These are phyloP conservation scores for Vitis riparia DNA, from an alignment of 164 flowering plant genomes.

Conservation along the genomic window DNA sequence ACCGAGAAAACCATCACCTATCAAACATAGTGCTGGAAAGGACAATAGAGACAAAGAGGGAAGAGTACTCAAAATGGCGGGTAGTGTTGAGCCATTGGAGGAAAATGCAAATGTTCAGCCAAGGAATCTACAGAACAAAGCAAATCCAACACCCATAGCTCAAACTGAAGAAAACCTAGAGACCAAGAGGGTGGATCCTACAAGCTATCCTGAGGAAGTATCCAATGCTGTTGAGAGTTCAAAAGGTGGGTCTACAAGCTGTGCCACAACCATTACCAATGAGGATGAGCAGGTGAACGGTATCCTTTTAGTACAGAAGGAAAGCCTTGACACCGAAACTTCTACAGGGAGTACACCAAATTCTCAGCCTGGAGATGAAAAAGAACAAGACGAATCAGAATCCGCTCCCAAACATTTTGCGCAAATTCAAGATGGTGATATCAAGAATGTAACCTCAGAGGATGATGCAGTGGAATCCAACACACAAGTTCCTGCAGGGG, in stretches of 20 bases:
- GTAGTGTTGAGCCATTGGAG: conserved; percentile 7
- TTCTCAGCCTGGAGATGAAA: conserved; percentile 18
- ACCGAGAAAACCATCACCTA: conserved; percentile 29
- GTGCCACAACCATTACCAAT: conserved; percentile 29
- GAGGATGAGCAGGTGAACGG: conserved; percentile 28
- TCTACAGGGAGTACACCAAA: conserved; percentile 14
- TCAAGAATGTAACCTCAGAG: conserved; percentile 11
- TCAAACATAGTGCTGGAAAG: conserved; percentile 30
- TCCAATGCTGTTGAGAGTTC: conserved; percentile 28
- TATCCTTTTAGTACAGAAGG: conserved; percentile 15
- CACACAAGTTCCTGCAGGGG: conserved; percentile 12
- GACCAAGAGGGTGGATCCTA: conserved; percentile 64
- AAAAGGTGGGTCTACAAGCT: conserved; percentile 27
- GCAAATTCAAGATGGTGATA: conserved; percentile 20
- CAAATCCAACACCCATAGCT: conserved; percentile 19
- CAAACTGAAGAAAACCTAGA: conserved; percentile 48
- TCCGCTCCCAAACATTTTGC: conserved; percentile 11
- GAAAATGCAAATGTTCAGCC: conserved; percentile 7
- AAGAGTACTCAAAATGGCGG: conserved; percentile 18
- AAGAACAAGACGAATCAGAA: not conserved
- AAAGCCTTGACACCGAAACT: conserved; percentile 19
- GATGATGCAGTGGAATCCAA: conserved; percentile 9
- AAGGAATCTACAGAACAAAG: conserved; percentile 14
- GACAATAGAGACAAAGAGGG: conserved; percentile 28
- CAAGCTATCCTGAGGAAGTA: conserved; percentile 37